Percentiles rank a stretch among this genome's conserved stretches.
Evolutionary conservation across 2,329 filamentous ascomycete genomes (phyloP).

Genomic region (Lasiodiplodia sp.): DNA sequence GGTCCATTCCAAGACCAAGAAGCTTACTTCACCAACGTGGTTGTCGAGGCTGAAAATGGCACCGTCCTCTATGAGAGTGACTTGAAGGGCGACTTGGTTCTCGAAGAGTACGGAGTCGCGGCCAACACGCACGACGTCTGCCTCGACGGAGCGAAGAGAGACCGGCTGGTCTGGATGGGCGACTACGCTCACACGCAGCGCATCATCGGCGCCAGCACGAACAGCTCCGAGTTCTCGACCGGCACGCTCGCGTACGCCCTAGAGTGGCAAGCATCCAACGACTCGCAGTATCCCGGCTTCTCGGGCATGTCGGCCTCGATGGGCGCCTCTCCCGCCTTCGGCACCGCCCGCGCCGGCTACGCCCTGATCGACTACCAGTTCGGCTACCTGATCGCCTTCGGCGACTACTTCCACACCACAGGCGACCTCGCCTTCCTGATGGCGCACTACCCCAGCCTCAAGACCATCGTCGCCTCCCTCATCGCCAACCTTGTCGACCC

Average conservation of each 20-base stretch:
- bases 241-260: slow-evolving; percentile 46
- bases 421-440: slow-evolving; percentile 34
- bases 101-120: slow-evolving; percentile 50
- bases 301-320: slow-evolving; percentile 32
- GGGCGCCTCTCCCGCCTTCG: slow-evolving; percentile 29
- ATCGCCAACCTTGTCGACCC: slow-evolving; percentile 37
- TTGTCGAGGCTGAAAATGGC: slow-evolving; percentile 40
- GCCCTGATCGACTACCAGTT: slow-evolving; percentile 43
- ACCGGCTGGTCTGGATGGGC: slow-evolving; percentile 53
- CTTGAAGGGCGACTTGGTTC: slow-evolving; percentile 37
- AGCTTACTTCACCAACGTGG: slow-evolving; percentile 47
- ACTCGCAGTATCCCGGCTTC: slow-evolving; percentile 29
- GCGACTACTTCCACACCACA: slow-evolving; percentile 39
- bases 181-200: slow-evolving; percentile 53
- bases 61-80: slow-evolving; percentile 44
- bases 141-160: slow-evolving; percentile 53
- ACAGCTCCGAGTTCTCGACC: slow-evolving; percentile 44
- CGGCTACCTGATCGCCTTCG: slow-evolving; percentile 39
- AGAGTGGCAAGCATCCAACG: slow-evolving; percentile 34
- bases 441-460: slow-evolving; percentile 39
- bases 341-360: slow-evolving; percentile 23
- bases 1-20: slow-evolving; percentile 52
- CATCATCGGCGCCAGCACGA: slow-evolving; percentile 47
- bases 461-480: slow-evolving; percentile 35
- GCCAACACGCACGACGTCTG: slow-evolving; percentile 48